phyloP scores from a whole-genome alignment of 192 early-diverging fungal species.

The Phycomyces nitens region DNA sequence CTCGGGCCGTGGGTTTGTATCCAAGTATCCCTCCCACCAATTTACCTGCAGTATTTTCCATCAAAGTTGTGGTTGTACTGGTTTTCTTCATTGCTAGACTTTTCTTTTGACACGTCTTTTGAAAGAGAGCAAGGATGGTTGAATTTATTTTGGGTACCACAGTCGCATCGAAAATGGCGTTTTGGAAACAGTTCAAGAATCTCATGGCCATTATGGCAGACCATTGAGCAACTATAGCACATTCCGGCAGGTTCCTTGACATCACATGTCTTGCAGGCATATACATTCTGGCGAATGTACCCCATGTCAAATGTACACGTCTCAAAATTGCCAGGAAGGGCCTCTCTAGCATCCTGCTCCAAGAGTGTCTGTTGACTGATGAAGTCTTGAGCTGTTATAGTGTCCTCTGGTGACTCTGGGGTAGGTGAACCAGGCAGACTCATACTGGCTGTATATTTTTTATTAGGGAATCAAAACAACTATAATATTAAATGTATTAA shows the following conservation, averaged over 20 bases:
- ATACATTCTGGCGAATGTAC: conserved; percentile 76
- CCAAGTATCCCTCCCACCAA: too few species aligned
- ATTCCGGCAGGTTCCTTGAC: conserved; percentile 46
- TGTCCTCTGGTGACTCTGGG: conserved; percentile 15
- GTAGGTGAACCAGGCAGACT: neutral
- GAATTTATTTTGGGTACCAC: conserved; percentile 62
- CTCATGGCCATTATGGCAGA: conserved; percentile 73
- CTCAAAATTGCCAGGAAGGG: conserved; percentile 69
- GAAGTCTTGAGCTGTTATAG: conserved; percentile 41
- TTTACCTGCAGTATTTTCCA: conserved; percentile 78
- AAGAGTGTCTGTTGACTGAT: conserved; percentile 34
- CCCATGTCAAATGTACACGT: conserved; percentile 71
- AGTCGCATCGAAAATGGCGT: conserved; percentile 86
- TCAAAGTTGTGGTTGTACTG: conserved; percentile 81
- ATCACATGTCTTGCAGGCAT: conserved; percentile 76
- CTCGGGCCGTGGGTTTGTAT: too few species aligned
- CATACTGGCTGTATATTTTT: too few species aligned
- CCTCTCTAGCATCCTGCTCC: conserved; percentile 47
- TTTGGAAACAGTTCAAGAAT: conserved; percentile 85
- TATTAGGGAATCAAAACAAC: too few species aligned
- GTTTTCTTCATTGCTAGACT: conserved; percentile 61
- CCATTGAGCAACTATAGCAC: conserved; percentile 79
- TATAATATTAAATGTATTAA: too few species aligned
- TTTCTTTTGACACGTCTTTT: conserved; percentile 18
- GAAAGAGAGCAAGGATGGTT: conserved; percentile 36